Percentiles rank a stretch among this genome's conserved stretches.
These are phyloP conservation scores for Acaromyces ingoldii DNA, from an alignment of 1,284 basidiomycete genomes.

Conservation along the genomic window DNA sequence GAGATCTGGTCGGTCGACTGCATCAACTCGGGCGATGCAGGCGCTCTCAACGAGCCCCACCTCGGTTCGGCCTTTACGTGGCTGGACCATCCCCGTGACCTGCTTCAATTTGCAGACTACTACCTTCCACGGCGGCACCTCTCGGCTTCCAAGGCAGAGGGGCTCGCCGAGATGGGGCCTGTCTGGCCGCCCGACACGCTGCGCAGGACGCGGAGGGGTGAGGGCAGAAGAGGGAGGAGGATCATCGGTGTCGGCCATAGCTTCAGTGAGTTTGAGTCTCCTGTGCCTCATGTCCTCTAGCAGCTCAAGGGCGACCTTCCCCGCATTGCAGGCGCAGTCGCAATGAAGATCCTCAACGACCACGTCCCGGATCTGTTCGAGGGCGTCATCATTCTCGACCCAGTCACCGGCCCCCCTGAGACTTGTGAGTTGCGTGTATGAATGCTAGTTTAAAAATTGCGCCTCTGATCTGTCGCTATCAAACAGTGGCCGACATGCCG, in stretches of 20 bases:
- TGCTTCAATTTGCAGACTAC: constrained; percentile 65
- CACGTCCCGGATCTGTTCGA: constrained; percentile 66
- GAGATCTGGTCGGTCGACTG: constrained; percentile 10
- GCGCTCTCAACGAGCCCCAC: neutral
- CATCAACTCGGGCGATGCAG: constrained; percentile 5
- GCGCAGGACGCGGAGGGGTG: neutral
- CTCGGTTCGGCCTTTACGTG: constrained; percentile 58
- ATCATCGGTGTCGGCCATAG: constrained; percentile 74
- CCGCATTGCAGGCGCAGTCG: constrained; percentile 9
- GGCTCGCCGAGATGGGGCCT: no score
- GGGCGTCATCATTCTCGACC: constrained; percentile 72
- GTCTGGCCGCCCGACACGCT: no score
- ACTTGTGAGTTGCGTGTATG: constrained; percentile 9
- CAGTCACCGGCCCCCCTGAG: constrained; percentile 59
- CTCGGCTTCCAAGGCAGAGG: neutral
- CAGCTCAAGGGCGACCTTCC: neutral
- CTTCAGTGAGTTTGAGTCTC: constrained; percentile 70
- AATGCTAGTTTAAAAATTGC: no score
- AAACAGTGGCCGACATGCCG: no score
- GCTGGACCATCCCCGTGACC: constrained; percentile 66
- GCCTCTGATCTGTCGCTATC: no score
- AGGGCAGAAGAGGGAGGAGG: constrained; percentile 15
- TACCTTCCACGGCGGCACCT: constrained; percentile 57
- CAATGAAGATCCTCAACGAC: constrained; percentile 59
- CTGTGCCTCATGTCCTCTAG: neutral